phyloP scores from a whole-genome alignment of 495 filamentous ascomycete genomes.

The Hamigera avellanea region DNA sequence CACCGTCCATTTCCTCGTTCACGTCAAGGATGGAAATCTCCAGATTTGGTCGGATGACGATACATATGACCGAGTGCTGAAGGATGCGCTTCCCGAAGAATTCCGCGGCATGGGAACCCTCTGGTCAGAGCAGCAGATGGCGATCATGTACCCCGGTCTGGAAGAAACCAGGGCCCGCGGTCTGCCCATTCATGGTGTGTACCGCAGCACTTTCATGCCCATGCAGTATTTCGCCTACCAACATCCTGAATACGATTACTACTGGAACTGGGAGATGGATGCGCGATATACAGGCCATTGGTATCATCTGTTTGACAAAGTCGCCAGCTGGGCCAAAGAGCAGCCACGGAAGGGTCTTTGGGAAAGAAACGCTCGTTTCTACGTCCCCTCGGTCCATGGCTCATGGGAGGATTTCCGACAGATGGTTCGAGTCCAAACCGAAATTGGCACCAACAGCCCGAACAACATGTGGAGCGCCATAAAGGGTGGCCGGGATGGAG shows the following conservation, averaged over 20 bases:
- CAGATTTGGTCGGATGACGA: constrained; percentile 57
- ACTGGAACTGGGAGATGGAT: constrained; percentile 99
- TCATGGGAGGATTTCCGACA: constrained; percentile 87
- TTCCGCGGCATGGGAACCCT: constrained; percentile 81
- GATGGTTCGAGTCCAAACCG: constrained; percentile 82
- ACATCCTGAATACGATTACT: constrained; percentile 88
- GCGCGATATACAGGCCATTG: constrained; percentile 92
- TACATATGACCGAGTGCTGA: constrained; percentile 51
- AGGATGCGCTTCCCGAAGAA: constrained; percentile 65
- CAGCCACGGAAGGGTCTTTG: constrained; percentile 88
- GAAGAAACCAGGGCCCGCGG: constrained; percentile 60
- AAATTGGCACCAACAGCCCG: constrained; percentile 62
- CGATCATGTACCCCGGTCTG: constrained; percentile 71
- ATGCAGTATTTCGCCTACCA: constrained; percentile 83
- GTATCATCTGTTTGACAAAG: constrained; percentile 74
- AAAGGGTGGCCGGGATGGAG: constrained; percentile 18
- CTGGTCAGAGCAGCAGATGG: constrained; percentile 90
- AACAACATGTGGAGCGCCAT: constrained; percentile 58
- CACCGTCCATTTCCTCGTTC: constrained; percentile 50
- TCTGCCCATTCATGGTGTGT: constrained; percentile 78
- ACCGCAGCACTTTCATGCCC: constrained; percentile 85
- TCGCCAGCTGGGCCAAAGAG: constrained; percentile 60
- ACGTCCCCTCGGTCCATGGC: constrained; percentile 79
- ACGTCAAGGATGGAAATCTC: constrained; percentile 52
- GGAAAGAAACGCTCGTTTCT: constrained; percentile 89